Evolutionary conservation across 108 stramenopile genomes (phyloP).

Genomic region (Pseudonitzschia pungens): DNA sequence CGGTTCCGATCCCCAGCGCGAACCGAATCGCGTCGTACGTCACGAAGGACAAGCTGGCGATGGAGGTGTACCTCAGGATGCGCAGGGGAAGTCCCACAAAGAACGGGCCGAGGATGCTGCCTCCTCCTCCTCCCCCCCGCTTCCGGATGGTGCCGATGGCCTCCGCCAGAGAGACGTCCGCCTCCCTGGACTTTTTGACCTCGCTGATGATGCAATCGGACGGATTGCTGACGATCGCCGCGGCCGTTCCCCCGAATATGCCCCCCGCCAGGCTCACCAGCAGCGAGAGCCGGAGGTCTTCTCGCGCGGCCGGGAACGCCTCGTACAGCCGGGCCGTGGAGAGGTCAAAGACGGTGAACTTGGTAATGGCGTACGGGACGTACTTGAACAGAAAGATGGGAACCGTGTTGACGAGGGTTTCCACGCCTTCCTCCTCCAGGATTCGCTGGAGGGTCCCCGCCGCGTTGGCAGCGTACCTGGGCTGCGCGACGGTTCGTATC

Average conservation of each 20-base stretch:
- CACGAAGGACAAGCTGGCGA: conserved; percentile 54
- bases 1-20: conserved; percentile 46
- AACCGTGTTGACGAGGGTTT: conserved; percentile 41
- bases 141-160: conserved; percentile 24
- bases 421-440: conserved; percentile 49
- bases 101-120: conserved; percentile 23
- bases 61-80: conserved; percentile 45
- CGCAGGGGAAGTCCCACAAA: conserved; percentile 37
- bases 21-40: conserved; percentile 48
- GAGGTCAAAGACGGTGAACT: conserved; percentile 49
- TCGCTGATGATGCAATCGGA: conserved; percentile 47
- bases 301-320: conserved; percentile 38
- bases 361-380: conserved; percentile 33
- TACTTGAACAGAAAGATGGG: conserved; percentile 34
- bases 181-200: conserved; percentile 44
- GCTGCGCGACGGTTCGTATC: conserved; percentile 52
- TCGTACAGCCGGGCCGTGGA: conserved; percentile 44
- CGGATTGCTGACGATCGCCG: conserved; percentile 49
- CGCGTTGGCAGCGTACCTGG: conserved; percentile 20
- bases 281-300: conserved; percentile 50
- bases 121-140: neutral
- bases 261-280: conserved; percentile 50
- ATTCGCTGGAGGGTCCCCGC: neutral
- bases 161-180: conserved; percentile 40
- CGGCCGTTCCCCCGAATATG: conserved; percentile 45